phyloP scores from a whole-genome alignment of 2,329 filamentous ascomycete genomes.

The Davidsoniella eucalypti region DNA sequence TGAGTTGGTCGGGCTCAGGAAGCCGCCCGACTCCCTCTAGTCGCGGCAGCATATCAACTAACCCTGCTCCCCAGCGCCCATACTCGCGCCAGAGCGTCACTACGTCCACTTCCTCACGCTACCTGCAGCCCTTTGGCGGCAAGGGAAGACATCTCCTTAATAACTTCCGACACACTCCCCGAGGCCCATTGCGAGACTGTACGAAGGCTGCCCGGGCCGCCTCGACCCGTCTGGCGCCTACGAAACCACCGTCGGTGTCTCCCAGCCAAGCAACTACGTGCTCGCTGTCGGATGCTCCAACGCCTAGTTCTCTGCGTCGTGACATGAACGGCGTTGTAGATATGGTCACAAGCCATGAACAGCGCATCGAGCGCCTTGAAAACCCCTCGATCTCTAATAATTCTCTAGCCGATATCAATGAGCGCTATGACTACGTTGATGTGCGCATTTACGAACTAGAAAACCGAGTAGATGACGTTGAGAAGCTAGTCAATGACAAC shows the following conservation, averaged over 20 bases:
- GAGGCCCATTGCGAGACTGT: conserved; percentile 20
- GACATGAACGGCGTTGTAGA: conserved; percentile 31
- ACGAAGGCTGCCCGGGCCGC: conserved; percentile 13
- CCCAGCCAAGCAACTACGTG: conserved; percentile 14
- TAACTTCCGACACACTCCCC: conserved; percentile 21
- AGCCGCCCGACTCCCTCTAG: conserved; percentile 16
- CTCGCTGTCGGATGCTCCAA: conserved; percentile 15
- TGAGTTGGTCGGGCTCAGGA: conserved; percentile 32
- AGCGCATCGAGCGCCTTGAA: conserved; percentile 52
- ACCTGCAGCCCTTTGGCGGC: conserved; percentile 38
- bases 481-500: conserved; percentile 24
- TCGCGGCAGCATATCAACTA: conserved; percentile 12
- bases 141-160: conserved; percentile 38
- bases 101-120: conserved; percentile 31
- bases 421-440: conserved; percentile 50
- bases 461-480: conserved; percentile 41
- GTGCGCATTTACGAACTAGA: conserved; percentile 54
- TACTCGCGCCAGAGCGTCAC: conserved; percentile 39
- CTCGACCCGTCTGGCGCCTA: not conserved
- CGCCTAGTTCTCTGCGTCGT: conserved; percentile 16
- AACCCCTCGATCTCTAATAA: conserved; percentile 46
- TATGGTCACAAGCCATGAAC: conserved; percentile 42
- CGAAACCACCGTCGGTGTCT: not conserved
- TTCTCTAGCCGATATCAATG: conserved; percentile 51
- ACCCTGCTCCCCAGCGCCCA: conserved; percentile 30